phyloP scores from a whole-genome alignment of 176 grass and related monocot genomes.

The Otatea glauca region DNA sequence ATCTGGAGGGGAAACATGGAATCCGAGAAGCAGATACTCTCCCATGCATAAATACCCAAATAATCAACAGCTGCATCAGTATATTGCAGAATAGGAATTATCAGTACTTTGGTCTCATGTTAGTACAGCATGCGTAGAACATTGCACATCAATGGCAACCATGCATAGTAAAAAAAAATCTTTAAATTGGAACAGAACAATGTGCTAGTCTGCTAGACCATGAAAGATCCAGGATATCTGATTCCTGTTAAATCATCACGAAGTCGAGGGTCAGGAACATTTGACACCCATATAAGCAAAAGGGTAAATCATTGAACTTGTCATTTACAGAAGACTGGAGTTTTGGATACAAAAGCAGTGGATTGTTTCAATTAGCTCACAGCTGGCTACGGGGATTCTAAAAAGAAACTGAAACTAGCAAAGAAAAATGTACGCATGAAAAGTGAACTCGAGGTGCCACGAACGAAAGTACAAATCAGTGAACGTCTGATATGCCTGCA shows the following conservation, averaged over 20 bases:
- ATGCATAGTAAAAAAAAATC: background rate
- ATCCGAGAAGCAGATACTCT: background rate
- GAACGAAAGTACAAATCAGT: background rate
- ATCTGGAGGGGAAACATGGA: too few relatives aligned
- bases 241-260: background rate
- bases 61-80: background rate
- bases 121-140: too few relatives aligned
- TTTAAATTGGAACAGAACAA: constrained; percentile 1
- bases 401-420: background rate
- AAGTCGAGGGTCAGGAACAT: background rate
- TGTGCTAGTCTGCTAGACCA: background rate
- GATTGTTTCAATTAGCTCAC: background rate
- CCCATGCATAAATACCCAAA: background rate
- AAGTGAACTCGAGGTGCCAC: background rate
- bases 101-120: too few relatives aligned
- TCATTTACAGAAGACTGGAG: background rate
- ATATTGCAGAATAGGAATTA: background rate
- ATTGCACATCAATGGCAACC: background rate
- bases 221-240: background rate
- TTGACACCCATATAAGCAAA: background rate
- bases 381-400: background rate
- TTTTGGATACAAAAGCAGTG: background rate
- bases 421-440: background rate
- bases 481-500: background rate
- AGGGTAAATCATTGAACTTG: background rate